phyloP scores from a whole-genome alignment of 768 basidiomycete species.

The Lactarius evosmus region DNA sequence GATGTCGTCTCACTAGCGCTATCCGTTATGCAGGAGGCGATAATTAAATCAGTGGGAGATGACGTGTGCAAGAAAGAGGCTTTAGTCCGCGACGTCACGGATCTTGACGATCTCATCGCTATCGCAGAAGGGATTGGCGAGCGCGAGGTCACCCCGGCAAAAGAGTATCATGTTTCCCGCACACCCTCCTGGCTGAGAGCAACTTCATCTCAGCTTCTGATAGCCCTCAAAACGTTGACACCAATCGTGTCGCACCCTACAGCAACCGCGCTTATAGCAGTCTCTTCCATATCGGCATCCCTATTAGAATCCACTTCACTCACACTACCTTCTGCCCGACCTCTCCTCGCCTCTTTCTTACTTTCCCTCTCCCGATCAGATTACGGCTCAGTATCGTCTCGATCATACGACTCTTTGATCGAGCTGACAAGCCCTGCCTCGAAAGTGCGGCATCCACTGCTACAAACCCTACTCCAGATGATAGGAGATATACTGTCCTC shows the following conservation, averaged over 20 bases:
- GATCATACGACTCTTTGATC: constrained; percentile 47
- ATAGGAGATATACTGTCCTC: constrained; percentile 62
- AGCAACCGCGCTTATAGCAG: constrained; percentile 55
- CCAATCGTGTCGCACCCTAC: constrained; percentile 71
- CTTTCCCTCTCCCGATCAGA: constrained; percentile 66
- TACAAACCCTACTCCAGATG: constrained; percentile 58
- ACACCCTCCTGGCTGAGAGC: constrained; percentile 74
- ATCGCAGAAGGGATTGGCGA: constrained; percentile 27
- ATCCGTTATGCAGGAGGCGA: constrained; percentile 49
- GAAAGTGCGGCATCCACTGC: constrained; percentile 42
- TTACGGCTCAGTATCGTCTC: constrained; percentile 49
- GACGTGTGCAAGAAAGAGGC: constrained; percentile 62
- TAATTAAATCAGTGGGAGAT: constrained; percentile 63
- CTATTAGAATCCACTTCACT: constrained; percentile 55
- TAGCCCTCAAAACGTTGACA: constrained; percentile 74
- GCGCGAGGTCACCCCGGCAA: not conserved
- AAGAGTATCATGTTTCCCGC: constrained; percentile 13
- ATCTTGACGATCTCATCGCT: constrained; percentile 61
- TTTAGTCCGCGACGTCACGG: constrained; percentile 48
- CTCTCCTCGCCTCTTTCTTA: constrained; percentile 66
- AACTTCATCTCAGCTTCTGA: constrained; percentile 77
- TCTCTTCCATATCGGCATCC: constrained; percentile 52
- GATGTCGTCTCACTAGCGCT: constrained; percentile 61
- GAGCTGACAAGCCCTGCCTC: constrained; percentile 45
- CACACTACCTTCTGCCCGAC: constrained; percentile 65